Evolutionary conservation across 164 flowering plant genomes (phyloP).

Genomic region (Akebia trifoliata): DNA sequence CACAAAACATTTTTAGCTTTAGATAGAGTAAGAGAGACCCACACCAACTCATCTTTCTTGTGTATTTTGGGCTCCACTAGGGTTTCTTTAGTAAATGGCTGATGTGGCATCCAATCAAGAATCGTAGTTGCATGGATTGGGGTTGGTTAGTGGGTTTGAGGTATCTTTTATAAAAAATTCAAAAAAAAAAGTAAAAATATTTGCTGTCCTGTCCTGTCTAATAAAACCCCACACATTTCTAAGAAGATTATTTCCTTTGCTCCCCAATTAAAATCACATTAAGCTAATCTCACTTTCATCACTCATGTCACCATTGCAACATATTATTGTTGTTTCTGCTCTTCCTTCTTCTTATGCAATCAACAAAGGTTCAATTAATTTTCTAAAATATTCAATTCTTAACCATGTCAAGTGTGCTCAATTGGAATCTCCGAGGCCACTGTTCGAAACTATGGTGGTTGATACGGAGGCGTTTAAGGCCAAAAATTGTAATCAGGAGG

Average conservation of each 20-base stretch:
- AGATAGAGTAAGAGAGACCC: neutral
- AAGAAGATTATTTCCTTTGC: slow-evolving; percentile 10
- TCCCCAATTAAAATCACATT: slow-evolving; percentile 14
- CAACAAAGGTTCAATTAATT: slow-evolving; percentile 2
- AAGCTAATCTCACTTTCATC: slow-evolving; percentile 13
- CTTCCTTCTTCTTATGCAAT: slow-evolving; percentile 7
- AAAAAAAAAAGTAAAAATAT: too few species aligned
- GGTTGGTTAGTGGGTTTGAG: slow-evolving; percentile 19
- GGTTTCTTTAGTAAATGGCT: slow-evolving; percentile 11
- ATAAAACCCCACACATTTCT: slow-evolving; percentile 9
- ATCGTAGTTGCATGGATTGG: slow-evolving; percentile 15
- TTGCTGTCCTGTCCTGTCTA: slow-evolving; percentile 12
- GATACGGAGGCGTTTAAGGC: slow-evolving; percentile 38
- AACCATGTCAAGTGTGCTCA: slow-evolving; percentile 30
- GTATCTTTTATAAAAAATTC: slow-evolving; percentile 16
- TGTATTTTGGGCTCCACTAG: slow-evolving; percentile 1
- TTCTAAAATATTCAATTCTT: slow-evolving; percentile 18
- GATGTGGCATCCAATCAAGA: slow-evolving; percentile 20
- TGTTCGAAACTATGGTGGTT: slow-evolving; percentile 49
- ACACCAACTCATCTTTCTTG: slow-evolving; percentile 15
- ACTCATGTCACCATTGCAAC: slow-evolving; percentile 2
- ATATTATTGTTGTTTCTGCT: neutral
- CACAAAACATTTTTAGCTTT: neutral
- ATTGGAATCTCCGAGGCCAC: slow-evolving; percentile 37
- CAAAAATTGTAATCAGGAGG: slow-evolving; percentile 53